These are phyloP conservation scores for Aspergillus avenaceus DNA, from an alignment of 495 filamentous ascomycete species.

Conservation along the genomic window DNA sequence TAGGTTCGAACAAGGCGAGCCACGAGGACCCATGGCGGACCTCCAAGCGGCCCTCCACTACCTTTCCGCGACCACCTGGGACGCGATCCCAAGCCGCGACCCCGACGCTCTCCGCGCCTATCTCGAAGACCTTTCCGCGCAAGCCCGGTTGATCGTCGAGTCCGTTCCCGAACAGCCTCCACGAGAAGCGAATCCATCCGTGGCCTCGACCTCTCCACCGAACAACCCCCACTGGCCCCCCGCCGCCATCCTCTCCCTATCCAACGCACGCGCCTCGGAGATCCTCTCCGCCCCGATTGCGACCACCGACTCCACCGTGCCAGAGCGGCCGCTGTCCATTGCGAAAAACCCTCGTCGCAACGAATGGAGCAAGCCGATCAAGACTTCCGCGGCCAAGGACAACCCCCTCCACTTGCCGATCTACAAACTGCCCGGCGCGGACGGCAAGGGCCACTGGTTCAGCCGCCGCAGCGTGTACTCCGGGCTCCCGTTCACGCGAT, in stretches of 20 bases:
- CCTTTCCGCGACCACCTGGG: constrained; percentile 69
- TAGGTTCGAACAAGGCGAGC: too few relatives aligned
- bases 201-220: constrained; percentile 48
- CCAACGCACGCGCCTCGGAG: too few relatives aligned
- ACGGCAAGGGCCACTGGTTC: constrained; percentile 88
- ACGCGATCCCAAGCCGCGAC: constrained; percentile 51
- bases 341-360: too few relatives aligned
- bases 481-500: constrained; percentile 68
- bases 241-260: constrained; percentile 46
- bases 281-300: too few relatives aligned
- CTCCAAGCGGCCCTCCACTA: constrained; percentile 71
- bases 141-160: constrained; percentile 67
- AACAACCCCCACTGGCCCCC: constrained; percentile 47
- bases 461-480: constrained; percentile 79
- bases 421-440: constrained; percentile 73
- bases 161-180: constrained; percentile 65
- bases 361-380: constrained; percentile 83
- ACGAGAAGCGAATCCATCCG: background rate
- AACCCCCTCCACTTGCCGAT: constrained; percentile 74
- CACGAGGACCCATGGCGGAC: too few relatives aligned
- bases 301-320: too few relatives aligned
- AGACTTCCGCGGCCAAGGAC: constrained; percentile 58
- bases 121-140: constrained; percentile 55
- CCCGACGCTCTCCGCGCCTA: constrained; percentile 47
- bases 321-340: too few relatives aligned